Percentiles rank a stretch among this genome's conserved stretches.
Conservation (phyloP, 257 asterid genomes). For the Apocynum venetum region DNA sequence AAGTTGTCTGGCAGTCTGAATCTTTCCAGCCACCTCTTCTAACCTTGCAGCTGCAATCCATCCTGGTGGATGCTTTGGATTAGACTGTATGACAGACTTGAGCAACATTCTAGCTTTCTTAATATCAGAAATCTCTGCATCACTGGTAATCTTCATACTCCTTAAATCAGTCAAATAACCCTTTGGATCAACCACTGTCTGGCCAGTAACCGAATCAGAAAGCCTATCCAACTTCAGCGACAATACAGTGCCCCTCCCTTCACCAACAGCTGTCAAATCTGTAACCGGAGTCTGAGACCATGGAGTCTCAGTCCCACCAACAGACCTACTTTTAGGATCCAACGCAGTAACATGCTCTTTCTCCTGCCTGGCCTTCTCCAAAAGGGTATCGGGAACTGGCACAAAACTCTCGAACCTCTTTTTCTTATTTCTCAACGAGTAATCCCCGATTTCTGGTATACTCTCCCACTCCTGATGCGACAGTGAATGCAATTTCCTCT, state of each 20-base stretch:
- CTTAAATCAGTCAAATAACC: constrained; percentile 93
- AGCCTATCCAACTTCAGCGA: constrained; percentile 78
- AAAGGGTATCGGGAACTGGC: constrained; percentile 79
- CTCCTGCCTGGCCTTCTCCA: constrained; percentile 95
- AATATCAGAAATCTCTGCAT: constrained; percentile 90
- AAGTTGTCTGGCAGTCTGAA: constrained; percentile 63
- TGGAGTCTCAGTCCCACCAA: constrained; percentile 91
- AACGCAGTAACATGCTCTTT: constrained; percentile 81
- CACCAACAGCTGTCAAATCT: constrained; percentile 94
- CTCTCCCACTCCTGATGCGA: constrained; percentile 78
- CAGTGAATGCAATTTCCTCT: constrained; percentile 62
- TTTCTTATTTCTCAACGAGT: constrained; percentile 75
- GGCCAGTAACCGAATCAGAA: constrained; percentile 82
- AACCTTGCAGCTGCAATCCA: constrained; percentile 98
- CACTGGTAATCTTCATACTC: constrained; percentile 90
- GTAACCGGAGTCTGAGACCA: constrained; percentile 84
- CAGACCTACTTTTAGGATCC: constrained; percentile 81
- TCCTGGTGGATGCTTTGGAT: constrained; percentile 91
- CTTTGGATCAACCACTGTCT: constrained; percentile 91
- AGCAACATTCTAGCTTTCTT: constrained; percentile 85
- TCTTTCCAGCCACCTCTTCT: constrained; percentile 94
- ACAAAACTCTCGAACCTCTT: constrained; percentile 88
- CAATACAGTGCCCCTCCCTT: constrained; percentile 93
- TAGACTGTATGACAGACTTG: constrained; percentile 74
- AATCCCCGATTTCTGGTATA: constrained; percentile 90